Evolutionary conservation across 2,329 filamentous ascomycete species (phyloP).

Genomic region (Alternaria postmessia): DNA sequence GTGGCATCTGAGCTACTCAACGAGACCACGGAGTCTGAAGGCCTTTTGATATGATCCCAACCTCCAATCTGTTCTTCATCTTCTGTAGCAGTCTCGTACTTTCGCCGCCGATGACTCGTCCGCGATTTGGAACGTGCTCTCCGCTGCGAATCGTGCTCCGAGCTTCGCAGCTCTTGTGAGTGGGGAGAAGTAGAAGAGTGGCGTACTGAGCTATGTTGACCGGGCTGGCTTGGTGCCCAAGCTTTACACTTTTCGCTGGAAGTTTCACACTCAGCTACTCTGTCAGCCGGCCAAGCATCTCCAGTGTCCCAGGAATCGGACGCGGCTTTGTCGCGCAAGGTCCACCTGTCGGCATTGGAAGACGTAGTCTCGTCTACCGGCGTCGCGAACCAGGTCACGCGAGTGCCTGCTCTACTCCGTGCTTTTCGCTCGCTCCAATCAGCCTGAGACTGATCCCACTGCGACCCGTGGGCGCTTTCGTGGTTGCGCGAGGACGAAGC

Average conservation of each 20-base stretch:
- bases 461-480: neutral
- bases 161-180: neutral
- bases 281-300: constrained; percentile 23
- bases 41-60: constrained; percentile 11
- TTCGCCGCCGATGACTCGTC: neutral
- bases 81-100: constrained; percentile 7
- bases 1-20: constrained; percentile 22
- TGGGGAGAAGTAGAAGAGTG: neutral
- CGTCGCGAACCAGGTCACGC: constrained; percentile 21
- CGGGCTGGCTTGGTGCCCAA: neutral
- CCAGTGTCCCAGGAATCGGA: constrained; percentile 32
- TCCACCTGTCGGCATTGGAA: constrained; percentile 22
- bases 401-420: constrained; percentile 12
- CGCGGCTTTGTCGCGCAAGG: constrained; percentile 12
- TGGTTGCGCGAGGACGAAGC: neutral
- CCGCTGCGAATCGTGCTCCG: neutral
- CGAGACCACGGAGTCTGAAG: constrained; percentile 16
- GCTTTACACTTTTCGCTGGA: neutral
- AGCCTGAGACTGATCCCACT: constrained; percentile 13
- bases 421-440: constrained; percentile 10
- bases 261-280: constrained; percentile 3
- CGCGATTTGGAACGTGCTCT: constrained; percentile 12
- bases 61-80: constrained; percentile 19
- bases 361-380: constrained; percentile 16
- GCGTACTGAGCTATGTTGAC: neutral